Evolutionary conservation across 1,139 yeast genomes (phyloP).

Genomic region (Geotrichum histeridarum): DNA sequence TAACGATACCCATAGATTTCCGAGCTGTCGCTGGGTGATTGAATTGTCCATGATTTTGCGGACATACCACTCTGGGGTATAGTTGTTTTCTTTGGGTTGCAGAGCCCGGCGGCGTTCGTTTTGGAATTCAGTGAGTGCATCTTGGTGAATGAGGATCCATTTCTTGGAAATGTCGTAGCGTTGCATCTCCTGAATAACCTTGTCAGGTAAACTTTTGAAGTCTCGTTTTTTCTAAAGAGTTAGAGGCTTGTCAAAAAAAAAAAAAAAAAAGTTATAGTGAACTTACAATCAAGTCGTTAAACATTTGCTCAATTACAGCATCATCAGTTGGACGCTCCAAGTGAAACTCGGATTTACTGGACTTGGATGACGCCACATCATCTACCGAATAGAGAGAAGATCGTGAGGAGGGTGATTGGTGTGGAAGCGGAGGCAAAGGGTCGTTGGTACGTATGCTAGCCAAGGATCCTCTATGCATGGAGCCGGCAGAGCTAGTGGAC

Average conservation of each 20-base stretch:
- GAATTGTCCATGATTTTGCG: slow-evolving; percentile 65
- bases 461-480: slow-evolving; percentile 15
- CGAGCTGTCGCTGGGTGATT: slow-evolving; percentile 66
- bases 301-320: slow-evolving; percentile 36
- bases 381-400: slow-evolving; percentile 14
- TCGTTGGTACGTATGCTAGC: slow-evolving; percentile 15
- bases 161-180: slow-evolving; percentile 73
- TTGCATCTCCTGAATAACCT: slow-evolving; percentile 74
- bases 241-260: not conserved
- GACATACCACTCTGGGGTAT: slow-evolving; percentile 74
- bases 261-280: not conserved
- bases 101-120: slow-evolving; percentile 44
- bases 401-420: slow-evolving; percentile 2
- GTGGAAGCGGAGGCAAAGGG: slow-evolving; percentile 6
- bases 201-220: slow-evolving; percentile 69
- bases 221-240: slow-evolving; percentile 64
- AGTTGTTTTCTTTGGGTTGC: slow-evolving; percentile 37
- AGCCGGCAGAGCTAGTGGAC: slow-evolving; percentile 3
- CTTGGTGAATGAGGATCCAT: slow-evolving; percentile 90
- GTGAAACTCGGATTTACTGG: slow-evolving; percentile 3
- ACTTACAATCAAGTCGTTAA: slow-evolving; percentile 36
- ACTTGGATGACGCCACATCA: slow-evolving; percentile 2
- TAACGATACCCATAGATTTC: slow-evolving; percentile 82
- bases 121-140: slow-evolving; percentile 71
- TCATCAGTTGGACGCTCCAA: slow-evolving; percentile 31